A percentile compares a stretch with the other conserved stretches of the same genome.
phyloP scores from a whole-genome alignment of 1,284 basidiomycete species.

The Ustilago trichophora region DNA sequence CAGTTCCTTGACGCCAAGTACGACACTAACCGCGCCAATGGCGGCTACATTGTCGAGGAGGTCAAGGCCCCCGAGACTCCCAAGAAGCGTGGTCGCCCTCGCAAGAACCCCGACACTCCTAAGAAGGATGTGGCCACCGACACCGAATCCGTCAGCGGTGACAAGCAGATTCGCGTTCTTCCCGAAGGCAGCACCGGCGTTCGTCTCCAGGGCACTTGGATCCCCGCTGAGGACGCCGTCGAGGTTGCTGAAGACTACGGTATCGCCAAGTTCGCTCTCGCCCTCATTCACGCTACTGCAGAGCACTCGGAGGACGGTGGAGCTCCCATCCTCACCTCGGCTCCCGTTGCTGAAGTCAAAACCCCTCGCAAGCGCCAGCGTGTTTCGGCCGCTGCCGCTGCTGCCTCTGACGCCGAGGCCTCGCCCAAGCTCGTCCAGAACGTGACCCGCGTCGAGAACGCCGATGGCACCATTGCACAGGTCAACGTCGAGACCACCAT shows the following conservation, averaged over 20 bases:
- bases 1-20: conserved; percentile 82
- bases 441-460: conserved; percentile 34
- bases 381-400: conserved; percentile 28
- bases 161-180: conserved; percentile 40
- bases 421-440: conserved; percentile 47
- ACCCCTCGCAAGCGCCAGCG: conserved; percentile 46
- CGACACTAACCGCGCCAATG: conserved; percentile 84
- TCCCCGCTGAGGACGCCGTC: conserved; percentile 77
- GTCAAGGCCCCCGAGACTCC: conserved; percentile 67
- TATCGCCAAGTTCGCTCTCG: conserved; percentile 73
- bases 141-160: conserved; percentile 27
- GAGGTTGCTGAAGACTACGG: conserved; percentile 74
- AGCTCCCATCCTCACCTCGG: conserved; percentile 49
- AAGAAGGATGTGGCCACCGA: conserved; percentile 37
- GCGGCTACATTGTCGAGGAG: conserved; percentile 71
- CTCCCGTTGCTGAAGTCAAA: conserved; percentile 33
- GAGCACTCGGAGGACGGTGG: conserved; percentile 71
- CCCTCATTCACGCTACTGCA: conserved; percentile 78
- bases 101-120: conserved; percentile 40
- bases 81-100: conserved; percentile 50
- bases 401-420: conserved; percentile 20
- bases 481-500: conserved; percentile 45
- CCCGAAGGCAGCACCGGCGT: conserved; percentile 63
- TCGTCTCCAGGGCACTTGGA: conserved; percentile 89
- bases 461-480: conserved; percentile 34